Evolutionary conservation across 2,329 filamentous ascomycete genomes (phyloP).

Genomic region (Aureobasidium sp.): DNA sequence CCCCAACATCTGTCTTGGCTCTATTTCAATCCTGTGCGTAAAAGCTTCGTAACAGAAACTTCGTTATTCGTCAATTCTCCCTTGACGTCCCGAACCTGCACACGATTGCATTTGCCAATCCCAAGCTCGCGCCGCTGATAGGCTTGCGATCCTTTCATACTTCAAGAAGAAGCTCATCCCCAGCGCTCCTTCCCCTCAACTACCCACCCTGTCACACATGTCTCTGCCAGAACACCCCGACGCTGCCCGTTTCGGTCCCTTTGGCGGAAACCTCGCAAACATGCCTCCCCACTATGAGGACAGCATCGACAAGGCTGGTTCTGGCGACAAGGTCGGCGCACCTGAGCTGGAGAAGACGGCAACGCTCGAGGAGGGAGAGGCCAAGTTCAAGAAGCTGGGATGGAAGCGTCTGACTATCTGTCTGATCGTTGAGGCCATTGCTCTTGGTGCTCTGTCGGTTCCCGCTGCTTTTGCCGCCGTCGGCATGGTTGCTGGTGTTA

Average conservation of each 20-base stretch:
- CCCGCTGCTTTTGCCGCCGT: conserved; percentile 49
- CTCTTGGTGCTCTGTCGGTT: conserved; percentile 51
- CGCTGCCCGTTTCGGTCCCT: conserved; percentile 9
- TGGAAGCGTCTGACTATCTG: conserved; percentile 40
- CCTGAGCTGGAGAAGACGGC: conserved; percentile 20
- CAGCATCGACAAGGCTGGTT: background rate
- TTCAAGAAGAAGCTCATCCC: conserved; percentile 3
- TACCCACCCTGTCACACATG: conserved; percentile 10
- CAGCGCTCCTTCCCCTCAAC: conserved; percentile 4
- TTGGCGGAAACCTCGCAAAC: conserved; percentile 10
- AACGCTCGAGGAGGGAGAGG: conserved; percentile 31
- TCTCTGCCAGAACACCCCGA: conserved; percentile 9
- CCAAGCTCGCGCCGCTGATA: conserved; percentile 7
- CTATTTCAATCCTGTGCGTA: background rate
- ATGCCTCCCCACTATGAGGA: conserved; percentile 14
- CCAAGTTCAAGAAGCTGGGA: conserved; percentile 37
- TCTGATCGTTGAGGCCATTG: conserved; percentile 55
- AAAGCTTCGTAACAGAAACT: conserved; percentile 14
- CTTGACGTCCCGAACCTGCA: background rate
- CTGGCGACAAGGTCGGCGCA: conserved; percentile 29
- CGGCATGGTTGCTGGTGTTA: conserved; percentile 49
- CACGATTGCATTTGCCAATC: conserved; percentile 15
- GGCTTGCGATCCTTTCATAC: background rate
- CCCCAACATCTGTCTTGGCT: conserved; percentile 10
- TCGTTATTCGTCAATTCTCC: background rate